Conservation (phyloP, 2,329 filamentous ascomycete species). For the Akanthomyces uredinophilus region DNA sequence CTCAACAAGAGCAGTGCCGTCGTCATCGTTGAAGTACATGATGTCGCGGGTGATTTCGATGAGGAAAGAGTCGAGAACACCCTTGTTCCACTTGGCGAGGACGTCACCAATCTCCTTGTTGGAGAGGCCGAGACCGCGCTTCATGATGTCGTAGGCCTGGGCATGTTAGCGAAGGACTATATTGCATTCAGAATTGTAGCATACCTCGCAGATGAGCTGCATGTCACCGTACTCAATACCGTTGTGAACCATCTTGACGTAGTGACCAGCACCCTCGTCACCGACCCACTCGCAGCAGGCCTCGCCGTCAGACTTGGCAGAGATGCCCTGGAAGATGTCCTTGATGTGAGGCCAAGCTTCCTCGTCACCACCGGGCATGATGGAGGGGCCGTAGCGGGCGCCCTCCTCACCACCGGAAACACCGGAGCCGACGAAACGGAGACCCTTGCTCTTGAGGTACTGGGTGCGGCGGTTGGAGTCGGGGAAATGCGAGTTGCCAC, state of each 20-base stretch:
- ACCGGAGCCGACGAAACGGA: conserved; percentile 94
- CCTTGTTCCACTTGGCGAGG: conserved; percentile 95
- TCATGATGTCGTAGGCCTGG: conserved; percentile 99
- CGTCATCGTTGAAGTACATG: conserved; percentile 96
- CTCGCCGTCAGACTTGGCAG: conserved; percentile 96
- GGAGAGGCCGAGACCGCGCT: conserved; percentile 85
- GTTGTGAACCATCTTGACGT: conserved; percentile 99
- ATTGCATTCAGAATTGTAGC: background rate
- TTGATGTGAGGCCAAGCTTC: conserved; percentile 97
- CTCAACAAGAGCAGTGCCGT: conserved; percentile 85
- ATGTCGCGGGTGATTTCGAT: conserved; percentile 99
- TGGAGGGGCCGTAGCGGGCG: conserved; percentile 91
- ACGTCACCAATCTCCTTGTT: conserved; percentile 96
- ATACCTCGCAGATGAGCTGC: conserved; percentile 98
- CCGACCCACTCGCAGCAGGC: conserved; percentile 99
- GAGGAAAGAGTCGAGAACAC: conserved; percentile 97
- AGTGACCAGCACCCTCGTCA: conserved; percentile 98
- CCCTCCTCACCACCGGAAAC: conserved; percentile 99
- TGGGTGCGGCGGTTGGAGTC: conserved; percentile 91
- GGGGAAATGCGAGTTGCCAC: conserved; percentile 91
- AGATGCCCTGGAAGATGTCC: conserved; percentile 96
- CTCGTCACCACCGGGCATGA: conserved; percentile 99
- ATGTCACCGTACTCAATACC: conserved; percentile 99
- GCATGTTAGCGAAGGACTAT: background rate
- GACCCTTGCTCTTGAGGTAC: conserved; percentile 81